Base-by-base conservation (phyloP, 2,329 filamentous ascomycete species). In the Xylariaceae sp. region DNA sequence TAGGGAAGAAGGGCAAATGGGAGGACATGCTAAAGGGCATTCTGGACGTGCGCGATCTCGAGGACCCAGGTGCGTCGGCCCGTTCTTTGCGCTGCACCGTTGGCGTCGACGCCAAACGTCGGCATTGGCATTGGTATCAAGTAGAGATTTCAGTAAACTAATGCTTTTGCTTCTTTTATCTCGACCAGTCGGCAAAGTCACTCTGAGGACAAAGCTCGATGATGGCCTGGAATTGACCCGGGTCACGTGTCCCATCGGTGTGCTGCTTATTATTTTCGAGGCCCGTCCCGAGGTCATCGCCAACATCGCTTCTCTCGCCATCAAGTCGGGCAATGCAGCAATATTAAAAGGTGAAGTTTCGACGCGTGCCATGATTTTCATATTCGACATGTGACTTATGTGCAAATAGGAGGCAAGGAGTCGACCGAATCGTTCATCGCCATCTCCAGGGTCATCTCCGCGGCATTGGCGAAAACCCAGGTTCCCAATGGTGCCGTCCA, bases 21-120 rank as follows among this genome's bases (percentile, higher is more conserved):
- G 92, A 96, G 67, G 94, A 97, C 68, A 97, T 99, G 94, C 79
- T 99, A 60, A 87, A 92, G 74, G 94, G 94, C 22, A 95, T 99
- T 57, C 73, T 95, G 56, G 90, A 96, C 72, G 94, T 99, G 57
- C 81, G 87, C 61, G 80, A 83, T 47, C 79, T 99, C 26, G 81
- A 88, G 46, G 94, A 99, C 74, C 94, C 94, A 61, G 81, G 89
- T 94, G 78, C 65, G 53, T 51, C 42, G 32, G 1, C n/a, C 12
- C 12, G 19, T 34, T 40, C 7, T 42, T 21, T 37, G 37, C 37
- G 37, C n/a, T 16, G 37, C 8, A 21, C 21, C 16, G 8, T 21
- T 19, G 12, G 7, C 7, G 4, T 41, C 9, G 39, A 32, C 34
- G 29, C 12, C 1, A 22, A 3, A 10, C 12, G 6, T 26, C 32